phyloP scores from a whole-genome alignment of 805 yeast species.

The Saturnispora saitoi region DNA sequence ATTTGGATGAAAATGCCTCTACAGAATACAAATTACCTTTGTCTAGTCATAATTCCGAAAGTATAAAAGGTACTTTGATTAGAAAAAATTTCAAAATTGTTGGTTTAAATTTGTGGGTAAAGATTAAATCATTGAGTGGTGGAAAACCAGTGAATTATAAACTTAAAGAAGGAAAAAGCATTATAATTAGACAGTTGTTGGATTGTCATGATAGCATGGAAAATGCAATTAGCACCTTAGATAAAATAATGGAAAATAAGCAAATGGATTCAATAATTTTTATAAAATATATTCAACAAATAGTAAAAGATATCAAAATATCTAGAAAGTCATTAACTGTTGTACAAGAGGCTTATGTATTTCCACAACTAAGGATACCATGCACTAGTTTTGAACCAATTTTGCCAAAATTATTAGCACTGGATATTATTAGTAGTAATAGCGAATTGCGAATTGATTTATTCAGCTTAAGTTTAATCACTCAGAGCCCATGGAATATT shows the following conservation, averaged over 20 bases:
- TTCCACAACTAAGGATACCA: conserved; percentile 45
- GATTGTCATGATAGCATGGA: conserved; percentile 29
- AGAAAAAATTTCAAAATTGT: conserved; percentile 47
- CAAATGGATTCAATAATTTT: conserved; percentile 18
- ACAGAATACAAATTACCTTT: conserved; percentile 48
- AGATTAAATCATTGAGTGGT: conserved; percentile 33
- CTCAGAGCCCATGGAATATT: conserved; percentile 55
- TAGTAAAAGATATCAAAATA: conserved; percentile 26
- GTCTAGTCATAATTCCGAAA: conserved; percentile 44
- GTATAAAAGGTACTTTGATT: conserved; percentile 51
- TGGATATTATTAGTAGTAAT: conserved; percentile 52
- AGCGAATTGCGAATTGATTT: conserved; percentile 57
- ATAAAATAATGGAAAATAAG: conserved; percentile 25
- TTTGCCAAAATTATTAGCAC: conserved; percentile 37
- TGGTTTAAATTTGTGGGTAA: conserved; percentile 35
- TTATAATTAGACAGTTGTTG: conserved; percentile 35
- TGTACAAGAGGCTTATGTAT: conserved; percentile 47
- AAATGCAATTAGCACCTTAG: conserved; percentile 37
- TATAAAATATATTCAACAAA: conserved; percentile 19
- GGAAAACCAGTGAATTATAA: conserved; percentile 32
- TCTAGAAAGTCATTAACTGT: conserved; percentile 35
- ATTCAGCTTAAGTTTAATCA: conserved; percentile 40
- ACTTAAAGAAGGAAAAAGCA: conserved; percentile 30
- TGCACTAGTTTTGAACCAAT: conserved; percentile 36
- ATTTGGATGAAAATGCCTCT: conserved; percentile 30